These are phyloP conservation scores for Hirschfeldia incana DNA, from an alignment of 345 rosid genomes.

Conservation along the genomic window DNA sequence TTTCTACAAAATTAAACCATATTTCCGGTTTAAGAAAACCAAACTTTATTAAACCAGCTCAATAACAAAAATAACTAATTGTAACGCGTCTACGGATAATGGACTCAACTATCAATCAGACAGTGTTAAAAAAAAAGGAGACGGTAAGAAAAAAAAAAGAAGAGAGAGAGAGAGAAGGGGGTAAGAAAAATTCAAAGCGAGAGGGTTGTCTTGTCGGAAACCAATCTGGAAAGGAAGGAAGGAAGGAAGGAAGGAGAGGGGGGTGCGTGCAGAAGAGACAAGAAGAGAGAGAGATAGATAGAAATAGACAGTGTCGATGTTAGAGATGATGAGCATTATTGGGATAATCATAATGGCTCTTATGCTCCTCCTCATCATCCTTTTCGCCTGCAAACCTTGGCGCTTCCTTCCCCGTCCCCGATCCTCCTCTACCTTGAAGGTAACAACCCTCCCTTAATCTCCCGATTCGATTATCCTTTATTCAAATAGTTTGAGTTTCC, in stretches of 20 bases:
- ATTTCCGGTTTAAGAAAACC: background rate
- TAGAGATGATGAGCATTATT: background rate
- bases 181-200: background rate
- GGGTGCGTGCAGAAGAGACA: background rate
- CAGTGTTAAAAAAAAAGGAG: background rate
- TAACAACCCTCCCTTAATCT: conserved; percentile 9
- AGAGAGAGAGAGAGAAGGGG: background rate
- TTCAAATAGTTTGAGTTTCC: background rate
- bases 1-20: background rate
- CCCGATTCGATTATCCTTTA: conserved; percentile 9
- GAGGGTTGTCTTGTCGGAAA: background rate
- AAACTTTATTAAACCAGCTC: background rate
- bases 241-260: background rate
- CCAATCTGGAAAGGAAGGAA: background rate
- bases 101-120: background rate
- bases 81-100: background rate
- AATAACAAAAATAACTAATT: background rate
- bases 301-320: background rate
- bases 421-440: conserved; percentile 52
- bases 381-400: conserved; percentile 90
- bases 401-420: conserved; percentile 61
- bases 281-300: background rate
- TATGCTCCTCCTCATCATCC: conserved; percentile 57
- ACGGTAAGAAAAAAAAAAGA: background rate
- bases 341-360: background rate